Conservation (phyloP, 2,329 filamentous ascomycete species). For the Chaetoscypha palmicola region DNA sequence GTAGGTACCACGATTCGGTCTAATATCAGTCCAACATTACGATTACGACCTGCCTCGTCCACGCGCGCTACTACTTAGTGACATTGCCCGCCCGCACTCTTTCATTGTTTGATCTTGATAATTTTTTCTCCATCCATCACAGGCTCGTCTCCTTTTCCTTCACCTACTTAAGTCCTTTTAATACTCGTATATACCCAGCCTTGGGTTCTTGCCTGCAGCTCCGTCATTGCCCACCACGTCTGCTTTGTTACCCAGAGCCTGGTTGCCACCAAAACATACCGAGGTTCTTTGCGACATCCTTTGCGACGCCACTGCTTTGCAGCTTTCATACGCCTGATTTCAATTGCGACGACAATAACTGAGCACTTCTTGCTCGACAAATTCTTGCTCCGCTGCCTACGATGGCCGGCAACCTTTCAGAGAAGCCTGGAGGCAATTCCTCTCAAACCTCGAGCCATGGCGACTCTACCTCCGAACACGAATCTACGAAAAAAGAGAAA, state of each 20-base stretch:
- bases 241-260: not conserved
- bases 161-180: too few relatives aligned
- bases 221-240: too few relatives aligned
- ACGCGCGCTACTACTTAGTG: too few relatives aligned
- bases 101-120: too few relatives aligned
- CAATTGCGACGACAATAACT: not conserved
- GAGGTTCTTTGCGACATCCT: not conserved
- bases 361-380: not conserved
- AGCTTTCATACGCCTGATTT: not conserved
- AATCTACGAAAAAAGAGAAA: constrained; percentile 16
- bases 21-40: too few relatives aligned
- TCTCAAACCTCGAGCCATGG: constrained; percentile 19
- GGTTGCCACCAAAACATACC: not conserved
- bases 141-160: too few relatives aligned
- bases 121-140: too few relatives aligned
- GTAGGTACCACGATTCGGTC: too few relatives aligned
- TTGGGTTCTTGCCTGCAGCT: too few relatives aligned
- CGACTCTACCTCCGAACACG: constrained; percentile 20
- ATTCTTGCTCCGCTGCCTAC: constrained; percentile 3
- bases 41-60: too few relatives aligned
- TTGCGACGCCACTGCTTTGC: not conserved
- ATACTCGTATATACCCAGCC: too few relatives aligned
- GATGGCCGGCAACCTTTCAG: constrained; percentile 26
- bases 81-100: too few relatives aligned
- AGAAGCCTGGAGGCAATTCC: constrained; percentile 18